Evolutionary conservation across 1,284 basidiomycete species (phyloP).

Genomic region (Caloboletus firmus): DNA sequence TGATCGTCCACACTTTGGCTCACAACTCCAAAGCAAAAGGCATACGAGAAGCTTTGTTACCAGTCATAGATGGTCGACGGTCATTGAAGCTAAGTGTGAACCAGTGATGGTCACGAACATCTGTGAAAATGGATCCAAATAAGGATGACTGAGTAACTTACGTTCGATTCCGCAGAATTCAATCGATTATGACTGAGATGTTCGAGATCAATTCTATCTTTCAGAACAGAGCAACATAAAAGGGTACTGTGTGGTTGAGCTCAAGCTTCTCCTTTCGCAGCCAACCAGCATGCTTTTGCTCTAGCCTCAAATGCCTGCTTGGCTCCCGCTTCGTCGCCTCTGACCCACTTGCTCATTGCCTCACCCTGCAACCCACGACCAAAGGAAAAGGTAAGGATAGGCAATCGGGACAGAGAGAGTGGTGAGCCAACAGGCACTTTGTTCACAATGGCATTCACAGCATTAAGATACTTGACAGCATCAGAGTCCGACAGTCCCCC

Average conservation of each 20-base stretch:
- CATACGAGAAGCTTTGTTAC: too few relatives aligned
- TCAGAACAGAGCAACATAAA: not conserved
- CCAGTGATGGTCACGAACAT: not conserved
- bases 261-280: constrained; percentile 37
- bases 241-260: not conserved
- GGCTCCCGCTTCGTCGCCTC: constrained; percentile 42
- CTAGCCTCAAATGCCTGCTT: constrained; percentile 43
- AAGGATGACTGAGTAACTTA: not conserved
- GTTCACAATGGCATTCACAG: constrained; percentile 40
- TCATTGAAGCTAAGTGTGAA: too few relatives aligned
- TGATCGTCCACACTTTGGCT: not conserved
- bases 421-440: constrained; percentile 32
- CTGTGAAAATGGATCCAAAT: not conserved
- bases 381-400: constrained; percentile 50
- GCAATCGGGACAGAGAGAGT: constrained; percentile 38
- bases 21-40: too few relatives aligned
- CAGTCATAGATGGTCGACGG: too few relatives aligned
- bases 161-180: not conserved
- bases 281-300: constrained; percentile 44
- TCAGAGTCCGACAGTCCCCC: constrained; percentile 43
- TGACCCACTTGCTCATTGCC: constrained; percentile 45
- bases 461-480: constrained; percentile 41
- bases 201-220: not conserved
- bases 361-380: constrained; percentile 51
- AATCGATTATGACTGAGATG: not conserved